A percentile compares a stretch with the other conserved stretches of the same genome.
Evolutionary conservation across 192 early-diverging fungal genomes (phyloP).

Genomic region (Coemansia sp.): DNA sequence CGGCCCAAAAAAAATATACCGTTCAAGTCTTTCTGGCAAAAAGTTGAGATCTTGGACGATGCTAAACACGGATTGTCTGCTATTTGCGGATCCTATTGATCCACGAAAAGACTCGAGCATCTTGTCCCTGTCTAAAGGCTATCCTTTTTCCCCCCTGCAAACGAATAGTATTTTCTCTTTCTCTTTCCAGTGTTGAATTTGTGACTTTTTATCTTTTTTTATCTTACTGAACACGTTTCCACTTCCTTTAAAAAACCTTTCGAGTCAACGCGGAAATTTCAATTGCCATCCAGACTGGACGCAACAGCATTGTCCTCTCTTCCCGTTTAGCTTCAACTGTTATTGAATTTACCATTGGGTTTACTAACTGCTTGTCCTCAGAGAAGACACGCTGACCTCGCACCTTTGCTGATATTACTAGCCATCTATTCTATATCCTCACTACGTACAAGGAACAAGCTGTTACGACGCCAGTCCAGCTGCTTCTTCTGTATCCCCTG

Average conservation of each 20-base stretch:
- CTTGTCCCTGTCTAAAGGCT: constrained; percentile 1
- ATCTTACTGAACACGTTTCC: constrained; percentile 1
- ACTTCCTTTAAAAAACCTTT: neutral
- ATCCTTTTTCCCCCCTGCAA: neutral
- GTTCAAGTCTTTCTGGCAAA: neutral
- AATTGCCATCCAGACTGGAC: neutral
- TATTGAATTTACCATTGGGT: neutral
- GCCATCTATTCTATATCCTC: neutral
- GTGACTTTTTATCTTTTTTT: neutral
- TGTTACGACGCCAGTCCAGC: neutral
- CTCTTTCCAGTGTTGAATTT: constrained; percentile 5
- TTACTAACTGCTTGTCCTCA: neutral
- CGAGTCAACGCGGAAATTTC: neutral
- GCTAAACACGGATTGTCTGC: neutral
- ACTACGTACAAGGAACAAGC: neutral
- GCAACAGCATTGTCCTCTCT: neutral
- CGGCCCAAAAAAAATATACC: neutral
- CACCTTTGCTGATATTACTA: neutral
- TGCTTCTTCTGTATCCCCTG: neutral
- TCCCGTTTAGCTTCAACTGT: neutral
- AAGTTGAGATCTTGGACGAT: neutral
- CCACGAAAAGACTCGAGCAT: neutral
- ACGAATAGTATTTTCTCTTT: neutral
- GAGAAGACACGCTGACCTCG: neutral
- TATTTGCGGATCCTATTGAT: neutral